phyloP scores from a whole-genome alignment of 139 green algal species.

The Chlamydomonas sphaeroides region DNA sequence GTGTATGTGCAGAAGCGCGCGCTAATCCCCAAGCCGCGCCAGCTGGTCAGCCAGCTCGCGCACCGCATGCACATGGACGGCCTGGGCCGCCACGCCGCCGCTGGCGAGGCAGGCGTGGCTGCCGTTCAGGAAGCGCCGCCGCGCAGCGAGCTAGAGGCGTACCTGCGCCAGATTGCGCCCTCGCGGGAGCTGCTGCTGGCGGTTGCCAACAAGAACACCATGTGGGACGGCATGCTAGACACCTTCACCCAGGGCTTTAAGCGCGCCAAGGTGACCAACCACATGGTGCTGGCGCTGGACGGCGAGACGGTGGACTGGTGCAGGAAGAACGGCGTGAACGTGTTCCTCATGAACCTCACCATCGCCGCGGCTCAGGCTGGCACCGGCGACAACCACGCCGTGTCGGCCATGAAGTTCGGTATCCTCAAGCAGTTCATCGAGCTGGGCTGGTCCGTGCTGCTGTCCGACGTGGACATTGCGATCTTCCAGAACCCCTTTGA shows the following conservation, averaged over 20 bases:
- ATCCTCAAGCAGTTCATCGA: slow-evolving; percentile 92
- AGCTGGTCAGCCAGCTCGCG: slow-evolving; percentile 22
- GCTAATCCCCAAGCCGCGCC: slow-evolving; percentile 39
- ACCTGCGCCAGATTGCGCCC: slow-evolving; percentile 74
- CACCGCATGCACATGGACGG: slow-evolving; percentile 19
- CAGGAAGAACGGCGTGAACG: slow-evolving; percentile 54
- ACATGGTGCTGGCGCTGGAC: slow-evolving; percentile 93
- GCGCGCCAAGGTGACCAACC: slow-evolving; percentile 75
- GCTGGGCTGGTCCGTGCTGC: slow-evolving; percentile 91
- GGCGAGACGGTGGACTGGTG: slow-evolving; percentile 62
- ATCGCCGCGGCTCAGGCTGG: slow-evolving; percentile 55
- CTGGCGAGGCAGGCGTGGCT: no score
- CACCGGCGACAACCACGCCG: slow-evolving; percentile 81
- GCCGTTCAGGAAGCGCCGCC: no score
- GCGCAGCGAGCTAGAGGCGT: slow-evolving; percentile 50
- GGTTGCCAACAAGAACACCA: slow-evolving; percentile 89
- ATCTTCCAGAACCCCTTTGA: slow-evolving; percentile 77
- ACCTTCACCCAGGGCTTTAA: slow-evolving; percentile 73
- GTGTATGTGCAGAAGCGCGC: slow-evolving; percentile 60
- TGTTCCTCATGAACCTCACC: slow-evolving; percentile 54
- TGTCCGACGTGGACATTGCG: slow-evolving; percentile 96
- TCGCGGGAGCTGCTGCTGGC: slow-evolving; percentile 89
- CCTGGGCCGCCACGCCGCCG: neutral
- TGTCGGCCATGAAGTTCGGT: slow-evolving; percentile 88
- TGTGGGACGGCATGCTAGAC: slow-evolving; percentile 74